Percentiles rank a stretch among this genome's conserved stretches.
These are phyloP conservation scores for Cryphonectria carpinicola DNA, from an alignment of 2,329 filamentous ascomycete species.

Conservation along the genomic window DNA sequence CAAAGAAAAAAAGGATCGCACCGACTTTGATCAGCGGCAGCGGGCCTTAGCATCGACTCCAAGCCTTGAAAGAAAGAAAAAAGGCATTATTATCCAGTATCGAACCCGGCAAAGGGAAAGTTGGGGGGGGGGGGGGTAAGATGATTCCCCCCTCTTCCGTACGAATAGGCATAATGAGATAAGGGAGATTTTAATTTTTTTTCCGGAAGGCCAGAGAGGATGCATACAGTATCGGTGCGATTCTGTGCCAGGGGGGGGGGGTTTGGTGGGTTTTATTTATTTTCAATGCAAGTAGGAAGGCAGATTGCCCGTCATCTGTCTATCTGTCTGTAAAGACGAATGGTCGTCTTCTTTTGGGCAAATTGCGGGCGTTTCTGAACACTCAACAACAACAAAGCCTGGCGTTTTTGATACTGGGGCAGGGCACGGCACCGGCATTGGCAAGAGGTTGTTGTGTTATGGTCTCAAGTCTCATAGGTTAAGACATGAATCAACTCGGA, in stretches of 20 bases:
- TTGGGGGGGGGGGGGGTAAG: too few relatives aligned
- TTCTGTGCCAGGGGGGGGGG: background rate
- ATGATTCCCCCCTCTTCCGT: too few relatives aligned
- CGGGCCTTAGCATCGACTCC: constrained; percentile 27
- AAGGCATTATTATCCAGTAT: background rate
- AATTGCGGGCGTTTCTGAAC: background rate
- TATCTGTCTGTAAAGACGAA: background rate
- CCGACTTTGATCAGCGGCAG: constrained; percentile 60
- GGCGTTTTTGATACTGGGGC: background rate
- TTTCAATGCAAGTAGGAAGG: background rate
- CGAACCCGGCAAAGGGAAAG: too few relatives aligned
- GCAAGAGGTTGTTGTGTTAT: too few relatives aligned
- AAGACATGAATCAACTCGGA: background rate
- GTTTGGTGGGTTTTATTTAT: too few relatives aligned
- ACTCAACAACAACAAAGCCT: background rate
- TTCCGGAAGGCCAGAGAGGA: background rate
- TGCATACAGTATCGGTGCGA: background rate
- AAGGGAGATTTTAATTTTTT: background rate
- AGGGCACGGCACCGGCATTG: background rate
- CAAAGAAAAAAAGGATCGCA: constrained; percentile 73
- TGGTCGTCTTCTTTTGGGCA: background rate
- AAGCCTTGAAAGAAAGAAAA: constrained; percentile 7
- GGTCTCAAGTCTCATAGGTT: background rate
- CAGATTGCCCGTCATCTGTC: background rate
- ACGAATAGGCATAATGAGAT: background rate